Evolutionary conservation across 352 stramenopile genomes (phyloP).

Genomic region (Phytopythium delawarense): DNA sequence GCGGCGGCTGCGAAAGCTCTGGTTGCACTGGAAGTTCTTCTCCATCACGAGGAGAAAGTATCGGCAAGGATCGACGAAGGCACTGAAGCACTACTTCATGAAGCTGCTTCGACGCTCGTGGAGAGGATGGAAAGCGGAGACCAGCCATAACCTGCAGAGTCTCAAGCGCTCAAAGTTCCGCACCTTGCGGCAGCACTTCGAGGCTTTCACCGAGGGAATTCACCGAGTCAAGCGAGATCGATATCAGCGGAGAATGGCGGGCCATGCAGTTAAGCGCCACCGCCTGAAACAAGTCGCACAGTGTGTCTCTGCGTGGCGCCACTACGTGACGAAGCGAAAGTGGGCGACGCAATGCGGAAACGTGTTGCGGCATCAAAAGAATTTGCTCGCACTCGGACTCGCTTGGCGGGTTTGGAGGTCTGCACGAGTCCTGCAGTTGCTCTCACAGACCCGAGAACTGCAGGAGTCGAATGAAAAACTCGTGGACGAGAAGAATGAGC

Average conservation of each 20-base stretch:
- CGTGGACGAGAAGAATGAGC: constrained; percentile 32
- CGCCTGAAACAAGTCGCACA: constrained; percentile 17
- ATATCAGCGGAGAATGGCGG: constrained; percentile 18
- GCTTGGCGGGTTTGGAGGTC: constrained; percentile 46
- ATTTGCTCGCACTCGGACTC: constrained; percentile 11
- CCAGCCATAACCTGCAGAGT: constrained; percentile 31
- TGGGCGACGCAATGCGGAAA: constrained; percentile 16
- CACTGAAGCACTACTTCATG: constrained; percentile 72
- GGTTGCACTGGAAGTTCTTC: constrained; percentile 80
- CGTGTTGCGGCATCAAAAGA: constrained; percentile 15
- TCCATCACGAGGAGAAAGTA: constrained; percentile 61
- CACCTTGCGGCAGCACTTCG: constrained; percentile 42
- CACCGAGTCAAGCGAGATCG: constrained; percentile 18
- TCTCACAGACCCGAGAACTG: constrained; percentile 14
- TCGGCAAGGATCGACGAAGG: constrained; percentile 63
- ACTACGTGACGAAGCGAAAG: constrained; percentile 12
- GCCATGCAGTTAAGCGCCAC: constrained; percentile 22
- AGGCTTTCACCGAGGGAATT: constrained; percentile 39
- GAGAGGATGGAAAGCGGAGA: constrained; percentile 40
- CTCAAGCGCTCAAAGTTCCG: constrained; percentile 44
- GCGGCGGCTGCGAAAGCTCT: constrained; percentile 56
- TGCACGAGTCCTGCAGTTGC: constrained; percentile 14
- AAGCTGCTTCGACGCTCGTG: constrained; percentile 59
- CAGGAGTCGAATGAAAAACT: constrained; percentile 11
- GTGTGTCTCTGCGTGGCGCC: constrained; percentile 20